Conservation (phyloP, 2,329 filamentous ascomycete genomes). For the Fusarium incarnatum region DNA sequence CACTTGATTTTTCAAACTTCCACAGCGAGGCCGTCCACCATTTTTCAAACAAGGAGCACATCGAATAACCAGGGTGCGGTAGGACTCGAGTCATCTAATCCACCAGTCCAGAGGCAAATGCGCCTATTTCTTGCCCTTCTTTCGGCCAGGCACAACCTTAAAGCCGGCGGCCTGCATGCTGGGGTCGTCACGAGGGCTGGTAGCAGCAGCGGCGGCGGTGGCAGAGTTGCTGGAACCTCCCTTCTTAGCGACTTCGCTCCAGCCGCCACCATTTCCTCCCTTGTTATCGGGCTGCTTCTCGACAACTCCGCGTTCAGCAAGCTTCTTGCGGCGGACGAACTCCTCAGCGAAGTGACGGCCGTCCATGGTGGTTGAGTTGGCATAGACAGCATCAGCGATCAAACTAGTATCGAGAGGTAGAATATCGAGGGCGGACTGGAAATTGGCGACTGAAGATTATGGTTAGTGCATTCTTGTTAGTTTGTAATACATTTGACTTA, state of each 20-base stretch:
- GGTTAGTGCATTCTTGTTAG: constrained; percentile 48
- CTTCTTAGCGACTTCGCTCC: constrained; percentile 99
- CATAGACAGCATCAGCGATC: constrained; percentile 91
- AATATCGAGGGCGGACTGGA: constrained; percentile 79
- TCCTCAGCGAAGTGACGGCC: constrained; percentile 94
- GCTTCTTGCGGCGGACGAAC: constrained; percentile 90
- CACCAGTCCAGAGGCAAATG: constrained; percentile 17
- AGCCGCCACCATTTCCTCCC: constrained; percentile 72
- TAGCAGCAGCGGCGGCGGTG: constrained; percentile 34
- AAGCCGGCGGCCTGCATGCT: constrained; percentile 71
- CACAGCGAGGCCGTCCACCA: background rate
- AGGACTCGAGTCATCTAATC: constrained; percentile 5
- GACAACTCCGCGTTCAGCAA: constrained; percentile 91
- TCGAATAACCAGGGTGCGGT: background rate
- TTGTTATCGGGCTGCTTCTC: constrained; percentile 73
- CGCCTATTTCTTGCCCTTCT: constrained; percentile 83
- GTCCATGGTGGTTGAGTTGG: constrained; percentile 88
- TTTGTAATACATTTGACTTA: constrained; percentile 52
- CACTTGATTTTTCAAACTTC: background rate
- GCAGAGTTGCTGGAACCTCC: constrained; percentile 60
- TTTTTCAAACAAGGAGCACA: background rate
- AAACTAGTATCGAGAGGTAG: constrained; percentile 83
- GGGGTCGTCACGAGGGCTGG: constrained; percentile 58
- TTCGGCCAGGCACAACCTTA: constrained; percentile 91
- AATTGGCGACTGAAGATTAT: constrained; percentile 73